These are phyloP conservation scores for Trichoderma orchidacearum DNA, from an alignment of 495 filamentous ascomycete genomes.

Conservation along the genomic window DNA sequence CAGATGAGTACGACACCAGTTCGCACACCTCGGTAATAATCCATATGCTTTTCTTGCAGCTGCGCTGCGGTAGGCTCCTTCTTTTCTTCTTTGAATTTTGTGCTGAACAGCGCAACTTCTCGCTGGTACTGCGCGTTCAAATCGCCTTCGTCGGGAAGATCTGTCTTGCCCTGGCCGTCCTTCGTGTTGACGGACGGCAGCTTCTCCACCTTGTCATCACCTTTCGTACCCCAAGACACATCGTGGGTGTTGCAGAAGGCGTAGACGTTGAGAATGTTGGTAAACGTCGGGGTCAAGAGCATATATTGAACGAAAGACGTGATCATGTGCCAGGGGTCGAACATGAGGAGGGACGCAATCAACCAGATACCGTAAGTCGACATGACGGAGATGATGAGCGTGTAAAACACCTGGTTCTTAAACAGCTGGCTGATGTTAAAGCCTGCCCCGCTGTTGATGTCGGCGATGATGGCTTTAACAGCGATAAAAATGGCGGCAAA, in stretches of 20 bases:
- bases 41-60: conserved; percentile 71
- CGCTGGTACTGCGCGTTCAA: conserved; percentile 90
- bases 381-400: conserved; percentile 76
- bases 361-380: conserved; percentile 95
- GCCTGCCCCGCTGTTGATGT: conserved; percentile 37
- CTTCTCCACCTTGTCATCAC: conserved; percentile 79
- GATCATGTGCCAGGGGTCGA: conserved; percentile 99
- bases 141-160: conserved; percentile 67
- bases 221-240: conserved; percentile 94
- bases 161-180: conserved; percentile 87
- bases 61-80: conserved; percentile 43
- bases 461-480: conserved; percentile 62
- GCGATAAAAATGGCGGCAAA: conserved; percentile 96
- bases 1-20: conserved; percentile 83
- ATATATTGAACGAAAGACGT: conserved; percentile 95
- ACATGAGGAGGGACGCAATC: conserved; percentile 81
- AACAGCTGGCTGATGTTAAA: conserved; percentile 63
- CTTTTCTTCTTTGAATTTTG: conserved; percentile 54
- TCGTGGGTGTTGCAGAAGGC: conserved; percentile 98
- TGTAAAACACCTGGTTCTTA: conserved; percentile 81
- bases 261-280: conserved; percentile 95
- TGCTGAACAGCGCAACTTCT: conserved; percentile 61
- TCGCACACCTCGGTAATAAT: conserved; percentile 95
- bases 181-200: conserved; percentile 71
- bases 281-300: conserved; percentile 85